Base-by-base conservation (phyloP, 495 filamentous ascomycete genomes). In the Achaetomiella virescens region DNA sequence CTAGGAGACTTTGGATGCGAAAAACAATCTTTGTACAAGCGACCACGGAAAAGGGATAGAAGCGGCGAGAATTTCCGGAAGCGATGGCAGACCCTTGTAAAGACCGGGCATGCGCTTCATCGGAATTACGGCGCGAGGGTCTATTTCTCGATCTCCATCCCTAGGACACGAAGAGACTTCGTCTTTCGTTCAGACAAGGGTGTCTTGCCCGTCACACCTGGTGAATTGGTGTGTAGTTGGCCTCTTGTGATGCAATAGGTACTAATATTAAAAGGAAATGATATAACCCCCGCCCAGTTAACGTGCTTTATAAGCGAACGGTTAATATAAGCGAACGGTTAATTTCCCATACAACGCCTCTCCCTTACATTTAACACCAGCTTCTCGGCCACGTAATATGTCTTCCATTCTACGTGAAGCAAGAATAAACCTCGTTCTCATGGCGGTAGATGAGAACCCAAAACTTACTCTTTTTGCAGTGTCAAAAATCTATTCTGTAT, bases 61-160 rank as follows among this genome's bases (percentile, higher is more conserved):
- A 54, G 51, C 38, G 41, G 51, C 31, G 51, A 31, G 29, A 54
- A 54, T 45, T 54, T 54, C 27, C 51, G 51, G 51, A 54, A 54
- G 40, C 38, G 41, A 54, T 45, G 27, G 51, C 38, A 45, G 25
- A 54, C 51, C 38, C 51, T 54, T 40, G 40, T 54, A 15, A 54
- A 54, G 44, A 54, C 51, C 20, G 51, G 24, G 44, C 44, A 40
- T 45, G 41, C 21, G 9, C 51, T 54, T 20, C 27, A 54, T 45
- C 24, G 24, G 41, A 29, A 21, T 38, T 54, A 54, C 25, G 41
- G 40, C 51, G 51, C 51, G 20, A 54, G 51, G 40, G 35, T 54
- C 29, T 54, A 54, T 54, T 54, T 54, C 27, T 54, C 41, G 27
- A 54, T 54, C 38, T 54, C 51, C 18, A 54, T 54, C 38, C 51